These are phyloP conservation scores for Ophiobolus disseminans DNA, from an alignment of 2,329 filamentous ascomycete genomes.

Conservation along the genomic window DNA sequence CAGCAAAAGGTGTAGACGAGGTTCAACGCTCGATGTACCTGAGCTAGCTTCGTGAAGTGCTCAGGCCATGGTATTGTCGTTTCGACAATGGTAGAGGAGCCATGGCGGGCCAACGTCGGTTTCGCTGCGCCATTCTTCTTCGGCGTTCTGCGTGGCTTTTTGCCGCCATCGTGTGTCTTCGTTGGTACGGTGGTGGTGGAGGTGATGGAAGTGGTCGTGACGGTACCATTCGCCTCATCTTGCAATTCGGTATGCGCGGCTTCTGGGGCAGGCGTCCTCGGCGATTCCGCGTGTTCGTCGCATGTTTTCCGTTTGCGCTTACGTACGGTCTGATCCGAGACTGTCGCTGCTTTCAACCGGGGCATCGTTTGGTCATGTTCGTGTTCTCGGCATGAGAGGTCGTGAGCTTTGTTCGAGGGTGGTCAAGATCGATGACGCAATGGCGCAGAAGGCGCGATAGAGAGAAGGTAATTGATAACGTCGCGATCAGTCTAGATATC, in stretches of 20 bases:
- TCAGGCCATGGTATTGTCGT: constrained; percentile 73
- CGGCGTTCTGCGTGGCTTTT: constrained; percentile 56
- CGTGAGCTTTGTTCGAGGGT: constrained; percentile 1
- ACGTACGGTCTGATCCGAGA: constrained; percentile 53
- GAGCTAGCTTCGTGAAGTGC: constrained; percentile 73
- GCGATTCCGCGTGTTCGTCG: constrained; percentile 28
- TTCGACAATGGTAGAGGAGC: constrained; percentile 60
- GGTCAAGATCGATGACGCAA: constrained; percentile 37
- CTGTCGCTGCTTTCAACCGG: constrained; percentile 52
- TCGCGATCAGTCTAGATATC: too few species aligned
- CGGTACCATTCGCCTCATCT: constrained; percentile 7
- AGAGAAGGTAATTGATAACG: neutral
- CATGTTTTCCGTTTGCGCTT: constrained; percentile 52
- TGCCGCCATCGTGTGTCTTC: constrained; percentile 64
- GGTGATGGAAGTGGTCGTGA: constrained; percentile 16
- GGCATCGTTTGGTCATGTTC: constrained; percentile 26
- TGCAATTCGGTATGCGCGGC: constrained; percentile 12
- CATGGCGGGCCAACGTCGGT: constrained; percentile 51
- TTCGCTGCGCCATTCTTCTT: constrained; percentile 47
- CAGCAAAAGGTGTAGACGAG: constrained; percentile 94
- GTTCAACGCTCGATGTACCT: constrained; percentile 84
- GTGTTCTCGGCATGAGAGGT: constrained; percentile 4
- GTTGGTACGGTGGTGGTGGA: constrained; percentile 59
- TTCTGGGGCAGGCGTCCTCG: constrained; percentile 10
- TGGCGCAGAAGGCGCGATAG: constrained; percentile 4